Evolutionary conservation across 1,139 yeast species (phyloP), one percentile per base, ranked within the genome.

Genomic region (Sugiyamaella novakii): DNA sequence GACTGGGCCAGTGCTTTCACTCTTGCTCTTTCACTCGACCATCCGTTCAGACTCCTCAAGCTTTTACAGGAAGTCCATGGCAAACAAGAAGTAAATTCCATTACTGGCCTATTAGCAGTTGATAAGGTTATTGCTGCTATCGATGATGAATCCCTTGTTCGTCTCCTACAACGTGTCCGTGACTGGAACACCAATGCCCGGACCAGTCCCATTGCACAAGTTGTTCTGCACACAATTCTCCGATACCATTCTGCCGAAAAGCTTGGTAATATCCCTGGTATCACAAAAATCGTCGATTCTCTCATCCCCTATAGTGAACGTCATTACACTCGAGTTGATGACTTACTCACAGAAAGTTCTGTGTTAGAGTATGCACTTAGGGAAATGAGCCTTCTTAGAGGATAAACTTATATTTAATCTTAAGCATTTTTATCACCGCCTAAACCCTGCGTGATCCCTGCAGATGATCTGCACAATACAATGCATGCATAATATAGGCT

Each of bases 121-220:
- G 96, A 88, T 61, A 67, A 73, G 5, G 79, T 84, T n/a, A 77
- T 92, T 39, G 71, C 75, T 5, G 66, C 68, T 15, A 74, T 92
- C 49, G 78, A 75, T 29, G 71, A 78, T 35, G 85, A 81, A 1
- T 87, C 85, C 59, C 68, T 89, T 37, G 60, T 76, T 34, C 65
- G 72, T 15, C 68, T 92, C 29, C 77, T 92, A 65, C 79, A 78
- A 59, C 82, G 95, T 61, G 75, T 89, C 28, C 79, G 97, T 60
- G 96, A 89, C 63, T 92, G 99, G 99, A 92, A 94, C 67, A 83
- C 94, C 46, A 92, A 89, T 65, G 86, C 88, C 48, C 81, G 83
- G 61, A 83, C 87, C 38, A 87, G 87, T 60, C 81, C 79, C 48
- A 78, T 87, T 50, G 87, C 96, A 21, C 98, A 92, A 66, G 80